A percentile compares a stretch with the other conserved stretches of the same genome.
Evolutionary conservation across 768 basidiomycete species (phyloP).

Genomic region (Trametes cinnabarina): DNA sequence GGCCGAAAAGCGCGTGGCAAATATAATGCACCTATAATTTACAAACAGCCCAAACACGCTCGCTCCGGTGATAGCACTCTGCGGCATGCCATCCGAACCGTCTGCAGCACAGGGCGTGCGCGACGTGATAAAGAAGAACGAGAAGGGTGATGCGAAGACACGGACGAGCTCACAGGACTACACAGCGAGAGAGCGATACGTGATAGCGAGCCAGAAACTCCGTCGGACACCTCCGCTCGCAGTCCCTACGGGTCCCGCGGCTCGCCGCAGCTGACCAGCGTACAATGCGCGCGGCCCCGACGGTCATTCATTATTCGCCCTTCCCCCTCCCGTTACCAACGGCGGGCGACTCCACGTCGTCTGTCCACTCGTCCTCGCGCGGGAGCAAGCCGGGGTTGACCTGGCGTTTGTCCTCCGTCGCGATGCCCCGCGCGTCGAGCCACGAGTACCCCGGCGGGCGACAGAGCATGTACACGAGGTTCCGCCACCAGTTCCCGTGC

Average conservation of each 20-base stretch:
- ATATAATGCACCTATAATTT: no score
- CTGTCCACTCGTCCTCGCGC: slow-evolving; percentile 28
- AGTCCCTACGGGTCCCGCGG: background rate
- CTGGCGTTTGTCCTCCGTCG: slow-evolving; percentile 69
- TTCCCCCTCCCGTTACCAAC: slow-evolving; percentile 17
- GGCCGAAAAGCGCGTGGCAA: no score
- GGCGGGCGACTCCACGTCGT: slow-evolving; percentile 21
- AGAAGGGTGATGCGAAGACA: background rate
- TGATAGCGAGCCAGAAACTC: background rate
- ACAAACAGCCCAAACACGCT: no score
- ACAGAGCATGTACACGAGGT: slow-evolving; percentile 75
- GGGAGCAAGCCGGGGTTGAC: slow-evolving; percentile 65
- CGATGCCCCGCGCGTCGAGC: slow-evolving; percentile 60
- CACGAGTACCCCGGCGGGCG: slow-evolving; percentile 79
- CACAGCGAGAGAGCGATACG: background rate
- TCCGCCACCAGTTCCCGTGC: slow-evolving; percentile 71
- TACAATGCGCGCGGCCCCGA: no score
- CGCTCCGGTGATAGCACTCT: no score
- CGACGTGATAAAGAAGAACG: no score
- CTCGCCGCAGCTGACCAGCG: no score
- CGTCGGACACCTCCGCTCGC: background rate
- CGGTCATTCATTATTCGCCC: no score
- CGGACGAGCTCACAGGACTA: background rate
- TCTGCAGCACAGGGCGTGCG: no score
- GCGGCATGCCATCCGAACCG: no score